Evolutionary conservation across 2,329 filamentous ascomycete genomes (phyloP).

Genomic region (Magnaporthales sp.): DNA sequence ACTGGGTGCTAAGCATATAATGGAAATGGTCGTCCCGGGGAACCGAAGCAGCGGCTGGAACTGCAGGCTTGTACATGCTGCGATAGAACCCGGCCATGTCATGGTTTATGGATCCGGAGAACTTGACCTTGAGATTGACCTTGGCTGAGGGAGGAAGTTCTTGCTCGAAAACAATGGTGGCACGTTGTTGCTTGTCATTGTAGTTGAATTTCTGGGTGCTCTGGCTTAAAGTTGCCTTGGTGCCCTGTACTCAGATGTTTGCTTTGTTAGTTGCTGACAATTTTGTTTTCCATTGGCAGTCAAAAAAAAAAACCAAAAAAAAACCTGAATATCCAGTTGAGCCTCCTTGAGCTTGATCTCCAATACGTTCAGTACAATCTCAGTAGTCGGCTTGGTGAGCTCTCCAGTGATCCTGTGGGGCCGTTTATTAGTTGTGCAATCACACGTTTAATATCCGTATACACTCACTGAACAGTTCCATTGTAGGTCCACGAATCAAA

Average conservation of each 20-base stretch:
- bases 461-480: constrained; percentile 61
- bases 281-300: neutral
- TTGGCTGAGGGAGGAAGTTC: constrained; percentile 59
- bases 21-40: constrained; percentile 61
- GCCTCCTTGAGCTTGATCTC: constrained; percentile 67
- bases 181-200: constrained; percentile 76
- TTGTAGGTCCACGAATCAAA: constrained; percentile 70
- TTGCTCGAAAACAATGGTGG: constrained; percentile 60
- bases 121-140: constrained; percentile 50
- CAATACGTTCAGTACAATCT: constrained; percentile 77
- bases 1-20: constrained; percentile 90
- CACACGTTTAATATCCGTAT: neutral
- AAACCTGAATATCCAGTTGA: constrained; percentile 46
- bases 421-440: neutral
- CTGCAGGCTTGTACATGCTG: constrained; percentile 70
- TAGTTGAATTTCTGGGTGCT: constrained; percentile 65
- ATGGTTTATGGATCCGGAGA: constrained; percentile 75
- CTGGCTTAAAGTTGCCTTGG: constrained; percentile 45
- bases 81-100: constrained; percentile 98
- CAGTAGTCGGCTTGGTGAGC: constrained; percentile 61
- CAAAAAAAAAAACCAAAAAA: neutral
- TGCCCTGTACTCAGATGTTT: constrained; percentile 21
- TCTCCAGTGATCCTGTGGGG: constrained; percentile 60
- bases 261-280: neutral
- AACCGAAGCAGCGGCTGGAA: constrained; percentile 64